phyloP scores from a whole-genome alignment of 352 stramenopile genomes.

The Phytophthora tubulina region DNA sequence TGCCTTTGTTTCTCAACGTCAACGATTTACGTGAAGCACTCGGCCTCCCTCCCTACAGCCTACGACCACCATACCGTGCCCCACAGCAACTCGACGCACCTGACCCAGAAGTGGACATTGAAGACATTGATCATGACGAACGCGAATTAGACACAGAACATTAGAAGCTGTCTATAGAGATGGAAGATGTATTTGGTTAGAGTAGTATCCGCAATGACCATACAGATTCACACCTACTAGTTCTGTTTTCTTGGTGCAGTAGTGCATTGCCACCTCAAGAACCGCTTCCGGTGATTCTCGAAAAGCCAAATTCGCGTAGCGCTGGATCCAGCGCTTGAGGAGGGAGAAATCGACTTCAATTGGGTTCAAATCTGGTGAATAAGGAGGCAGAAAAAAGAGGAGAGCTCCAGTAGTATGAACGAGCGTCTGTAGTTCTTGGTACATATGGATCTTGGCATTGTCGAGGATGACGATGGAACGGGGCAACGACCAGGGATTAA shows the following conservation, averaged over 20 bases:
- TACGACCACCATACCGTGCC: background rate
- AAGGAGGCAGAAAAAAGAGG: constrained; percentile 3
- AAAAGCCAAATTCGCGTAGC: constrained; percentile 9
- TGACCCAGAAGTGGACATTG: background rate
- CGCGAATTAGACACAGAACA: background rate
- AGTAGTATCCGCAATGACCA: constrained; percentile 18
- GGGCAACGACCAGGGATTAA: background rate
- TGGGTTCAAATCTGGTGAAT: background rate
- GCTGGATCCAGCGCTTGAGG: constrained; percentile 5
- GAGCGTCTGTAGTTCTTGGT: background rate
- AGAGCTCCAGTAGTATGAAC: background rate
- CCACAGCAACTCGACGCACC: no score
- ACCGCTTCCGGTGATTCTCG: background rate
- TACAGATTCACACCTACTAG: constrained; percentile 2
- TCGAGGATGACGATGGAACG: background rate
- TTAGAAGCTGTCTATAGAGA: background rate
- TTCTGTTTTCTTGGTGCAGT: constrained; percentile 10
- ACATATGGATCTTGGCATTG: background rate
- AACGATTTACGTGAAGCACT: background rate
- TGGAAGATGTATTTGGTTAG: constrained; percentile 15
- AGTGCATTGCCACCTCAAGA: constrained; percentile 9
- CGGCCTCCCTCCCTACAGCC: background rate
- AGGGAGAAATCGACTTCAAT: constrained; percentile 13
- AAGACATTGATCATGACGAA: background rate
- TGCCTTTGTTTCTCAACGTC: background rate